phyloP scores from a whole-genome alignment of 768 basidiomycete genomes.

The Xerocomellus amylosporus region DNA sequence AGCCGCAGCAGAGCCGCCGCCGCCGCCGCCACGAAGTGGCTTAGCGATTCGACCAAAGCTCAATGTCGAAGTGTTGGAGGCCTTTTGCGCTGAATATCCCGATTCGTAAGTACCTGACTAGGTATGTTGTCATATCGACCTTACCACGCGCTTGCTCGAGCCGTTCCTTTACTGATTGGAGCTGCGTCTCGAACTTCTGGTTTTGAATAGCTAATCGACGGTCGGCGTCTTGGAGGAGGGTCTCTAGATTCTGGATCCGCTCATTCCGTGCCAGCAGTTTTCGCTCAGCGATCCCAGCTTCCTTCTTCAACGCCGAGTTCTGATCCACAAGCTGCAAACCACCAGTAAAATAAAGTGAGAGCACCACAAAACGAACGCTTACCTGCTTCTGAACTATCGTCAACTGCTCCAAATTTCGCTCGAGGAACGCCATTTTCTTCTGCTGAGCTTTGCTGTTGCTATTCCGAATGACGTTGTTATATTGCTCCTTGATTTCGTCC shows the following conservation, averaged over 20 bases:
- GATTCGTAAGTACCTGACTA: slow-evolving; percentile 31
- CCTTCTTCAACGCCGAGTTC: slow-evolving; percentile 95
- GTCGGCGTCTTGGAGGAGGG: slow-evolving; percentile 89
- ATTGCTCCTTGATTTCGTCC: slow-evolving; percentile 98
- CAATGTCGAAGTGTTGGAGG: slow-evolving; percentile 63
- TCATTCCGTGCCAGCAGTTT: slow-evolving; percentile 96
- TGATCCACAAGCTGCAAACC: slow-evolving; percentile 87
- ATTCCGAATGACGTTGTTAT: slow-evolving; percentile 97
- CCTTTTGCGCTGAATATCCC: slow-evolving; percentile 61
- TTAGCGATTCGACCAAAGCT: slow-evolving; percentile 96
- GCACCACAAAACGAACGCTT: slow-evolving; percentile 16
- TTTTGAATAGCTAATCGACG: slow-evolving; percentile 89
- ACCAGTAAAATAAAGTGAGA: slow-evolving; percentile 11
- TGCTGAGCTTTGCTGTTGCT: slow-evolving; percentile 98
- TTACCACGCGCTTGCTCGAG: slow-evolving; percentile 90
- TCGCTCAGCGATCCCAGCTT: slow-evolving; percentile 94
- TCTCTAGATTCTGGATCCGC: slow-evolving; percentile 95
- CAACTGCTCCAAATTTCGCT: slow-evolving; percentile 93
- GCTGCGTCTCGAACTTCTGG: slow-evolving; percentile 91
- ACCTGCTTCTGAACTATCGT: slow-evolving; percentile 98
- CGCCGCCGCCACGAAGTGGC: slow-evolving; percentile 88
- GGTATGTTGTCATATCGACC: slow-evolving; percentile 25
- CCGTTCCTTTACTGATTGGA: slow-evolving; percentile 88
- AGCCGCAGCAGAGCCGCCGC: slow-evolving; percentile 48
- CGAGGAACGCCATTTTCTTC: slow-evolving; percentile 99